Evolutionary conservation across 805 yeast species (phyloP).

Genomic region (Nakazawaea populi): DNA sequence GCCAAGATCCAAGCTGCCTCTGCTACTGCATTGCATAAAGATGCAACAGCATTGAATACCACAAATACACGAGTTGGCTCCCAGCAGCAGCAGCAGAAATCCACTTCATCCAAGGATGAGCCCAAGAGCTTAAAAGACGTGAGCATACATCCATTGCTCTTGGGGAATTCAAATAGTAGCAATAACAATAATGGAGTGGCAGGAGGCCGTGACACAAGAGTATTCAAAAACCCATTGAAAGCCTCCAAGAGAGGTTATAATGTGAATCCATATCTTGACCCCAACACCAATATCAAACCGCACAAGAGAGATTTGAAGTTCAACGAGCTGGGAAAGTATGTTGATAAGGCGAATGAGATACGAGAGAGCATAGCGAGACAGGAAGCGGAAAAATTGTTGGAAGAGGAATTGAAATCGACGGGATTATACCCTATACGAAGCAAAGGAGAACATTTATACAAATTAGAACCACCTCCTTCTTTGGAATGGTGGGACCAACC

Average conservation of each 20-base stretch:
- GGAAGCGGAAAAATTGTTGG: constrained; percentile 26
- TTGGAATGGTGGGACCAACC: constrained; percentile 90
- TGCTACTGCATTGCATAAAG: background rate
- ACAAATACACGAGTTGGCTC: background rate
- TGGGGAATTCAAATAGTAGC: background rate
- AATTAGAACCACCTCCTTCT: constrained; percentile 46
- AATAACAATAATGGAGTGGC: background rate
- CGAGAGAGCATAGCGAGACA: constrained; percentile 34
- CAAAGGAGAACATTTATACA: constrained; percentile 52
- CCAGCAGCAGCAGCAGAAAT: background rate
- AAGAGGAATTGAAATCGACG: constrained; percentile 18
- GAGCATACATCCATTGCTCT: constrained; percentile 7
- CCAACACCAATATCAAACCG: constrained; percentile 16
- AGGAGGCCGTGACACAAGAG: background rate
- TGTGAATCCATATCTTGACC: constrained; percentile 26
- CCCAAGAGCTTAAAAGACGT: constrained; percentile 7
- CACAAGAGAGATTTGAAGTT: constrained; percentile 38
- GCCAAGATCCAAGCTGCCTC: constrained; percentile 2
- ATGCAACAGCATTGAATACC: background rate
- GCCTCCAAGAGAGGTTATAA: constrained; percentile 17
- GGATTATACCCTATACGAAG: constrained; percentile 46
- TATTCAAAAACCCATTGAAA: constrained; percentile 1
- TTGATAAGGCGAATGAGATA: constrained; percentile 45
- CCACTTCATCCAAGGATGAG: background rate
- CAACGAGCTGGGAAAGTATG: constrained; percentile 59